Evolutionary conservation across 2,329 filamentous ascomycete species (phyloP).

Genomic region (Curvularia sp.): DNA sequence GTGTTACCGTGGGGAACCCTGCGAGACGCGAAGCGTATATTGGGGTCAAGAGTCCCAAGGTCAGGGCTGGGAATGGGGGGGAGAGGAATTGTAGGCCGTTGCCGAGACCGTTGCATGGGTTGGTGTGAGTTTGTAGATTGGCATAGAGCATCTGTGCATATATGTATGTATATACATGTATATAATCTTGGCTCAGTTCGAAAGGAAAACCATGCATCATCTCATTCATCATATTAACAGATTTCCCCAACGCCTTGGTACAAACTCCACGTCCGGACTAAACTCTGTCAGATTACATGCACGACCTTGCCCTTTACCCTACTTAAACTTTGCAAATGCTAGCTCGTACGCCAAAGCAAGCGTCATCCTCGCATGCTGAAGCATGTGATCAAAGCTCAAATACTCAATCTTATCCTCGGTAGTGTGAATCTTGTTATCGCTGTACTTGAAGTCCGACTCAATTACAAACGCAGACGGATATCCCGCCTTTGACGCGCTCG

Average conservation of each 20-base stretch:
- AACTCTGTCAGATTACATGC: neutral
- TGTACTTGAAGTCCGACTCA: conserved; percentile 71
- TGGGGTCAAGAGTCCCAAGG: conserved; percentile 65
- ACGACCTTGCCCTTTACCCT: neutral
- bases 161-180: neutral
- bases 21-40: conserved; percentile 83
- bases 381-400: conserved; percentile 86
- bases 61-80: conserved; percentile 26
- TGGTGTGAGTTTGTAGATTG: conserved; percentile 34
- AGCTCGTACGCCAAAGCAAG: conserved; percentile 85
- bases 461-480: conserved; percentile 80
- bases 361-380: conserved; percentile 86
- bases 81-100: conserved; percentile 33
- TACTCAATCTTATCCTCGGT: conserved; percentile 75
- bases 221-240: neutral
- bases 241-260: neutral
- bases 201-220: neutral
- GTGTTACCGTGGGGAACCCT: conserved; percentile 74
- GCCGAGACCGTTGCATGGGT: conserved; percentile 46
- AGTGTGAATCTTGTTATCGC: conserved; percentile 72
- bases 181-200: neutral
- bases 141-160: neutral
- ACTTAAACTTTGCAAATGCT: conserved; percentile 74
- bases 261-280: neutral
- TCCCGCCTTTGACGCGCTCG: conserved; percentile 74